Evolutionary conservation across 2,329 filamentous ascomycete species (phyloP).

Genomic region (Colletotrichum sp.): DNA sequence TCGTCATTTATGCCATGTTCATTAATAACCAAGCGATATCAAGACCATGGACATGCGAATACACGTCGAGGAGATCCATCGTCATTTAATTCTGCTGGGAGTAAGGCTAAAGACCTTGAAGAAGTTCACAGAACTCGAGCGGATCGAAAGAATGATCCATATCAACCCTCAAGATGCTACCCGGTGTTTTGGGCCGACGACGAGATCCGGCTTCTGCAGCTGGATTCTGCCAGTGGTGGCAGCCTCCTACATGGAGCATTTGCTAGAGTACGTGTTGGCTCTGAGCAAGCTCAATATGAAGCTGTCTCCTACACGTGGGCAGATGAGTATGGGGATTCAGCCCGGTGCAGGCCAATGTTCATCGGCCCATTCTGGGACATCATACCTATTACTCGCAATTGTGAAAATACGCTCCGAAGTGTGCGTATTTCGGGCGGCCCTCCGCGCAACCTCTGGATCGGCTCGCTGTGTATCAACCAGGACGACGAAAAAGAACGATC

Average conservation of each 20-base stretch:
- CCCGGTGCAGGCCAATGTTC: background rate
- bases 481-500: background rate
- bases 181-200: background rate
- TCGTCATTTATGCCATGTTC: background rate
- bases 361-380: background rate
- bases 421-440: background rate
- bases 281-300: background rate
- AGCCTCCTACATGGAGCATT: background rate
- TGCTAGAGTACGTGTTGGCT: background rate
- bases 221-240: background rate
- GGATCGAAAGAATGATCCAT: background rate
- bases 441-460: background rate
- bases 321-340: background rate
- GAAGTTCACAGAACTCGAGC: background rate
- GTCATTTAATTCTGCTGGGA: background rate
- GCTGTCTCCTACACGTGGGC: background rate
- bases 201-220: background rate
- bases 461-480: background rate
- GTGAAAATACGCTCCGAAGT: background rate
- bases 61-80: background rate
- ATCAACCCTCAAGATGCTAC: background rate
- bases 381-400: background rate
- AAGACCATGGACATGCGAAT: background rate
- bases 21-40: background rate
- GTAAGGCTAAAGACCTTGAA: fast-evolving